phyloP scores from a whole-genome alignment of 2,329 filamentous ascomycete species.

The Ceratocystis destructans region DNA sequence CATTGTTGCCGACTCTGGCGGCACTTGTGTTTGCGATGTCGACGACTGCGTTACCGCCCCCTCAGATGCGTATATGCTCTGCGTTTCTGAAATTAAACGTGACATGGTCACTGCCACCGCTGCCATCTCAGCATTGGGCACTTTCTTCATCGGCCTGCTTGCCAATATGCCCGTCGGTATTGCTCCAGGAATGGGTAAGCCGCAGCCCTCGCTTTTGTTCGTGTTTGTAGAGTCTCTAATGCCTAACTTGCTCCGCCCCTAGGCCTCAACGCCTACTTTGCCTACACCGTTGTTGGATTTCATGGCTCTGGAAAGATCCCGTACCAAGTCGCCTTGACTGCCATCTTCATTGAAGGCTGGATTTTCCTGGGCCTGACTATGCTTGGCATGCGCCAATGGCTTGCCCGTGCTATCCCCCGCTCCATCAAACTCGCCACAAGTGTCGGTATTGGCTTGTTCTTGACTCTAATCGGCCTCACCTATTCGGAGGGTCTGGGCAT shows the following conservation, averaged over 20 bases:
- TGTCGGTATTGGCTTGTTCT: slow-evolving; percentile 72
- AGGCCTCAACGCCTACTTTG: slow-evolving; percentile 72
- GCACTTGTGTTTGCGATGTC: slow-evolving; percentile 55
- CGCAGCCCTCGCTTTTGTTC: not conserved
- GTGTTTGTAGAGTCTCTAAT: no score
- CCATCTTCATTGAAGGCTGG: slow-evolving; percentile 78
- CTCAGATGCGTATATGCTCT: slow-evolving; percentile 43
- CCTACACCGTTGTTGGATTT: slow-evolving; percentile 60
- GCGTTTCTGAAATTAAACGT: slow-evolving; percentile 50
- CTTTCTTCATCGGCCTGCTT: slow-evolving; percentile 72
- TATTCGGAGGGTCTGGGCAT: slow-evolving; percentile 74
- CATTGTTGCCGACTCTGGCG: slow-evolving; percentile 50
- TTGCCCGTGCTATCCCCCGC: slow-evolving; percentile 66
- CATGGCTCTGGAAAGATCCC: slow-evolving; percentile 61
- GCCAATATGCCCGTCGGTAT: slow-evolving; percentile 49
- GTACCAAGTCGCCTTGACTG: slow-evolving; percentile 64
- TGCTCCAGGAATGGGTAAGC: slow-evolving; percentile 32
- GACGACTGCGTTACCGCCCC: slow-evolving; percentile 22
- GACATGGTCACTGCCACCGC: slow-evolving; percentile 77
- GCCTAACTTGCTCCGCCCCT: slow-evolving; percentile 14
- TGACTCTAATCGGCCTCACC: slow-evolving; percentile 61
- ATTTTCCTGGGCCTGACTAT: slow-evolving; percentile 71
- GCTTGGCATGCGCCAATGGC: slow-evolving; percentile 73
- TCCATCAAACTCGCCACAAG: slow-evolving; percentile 80
- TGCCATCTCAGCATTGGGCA: slow-evolving; percentile 63